phyloP scores from a whole-genome alignment of 345 rosid species.

The Acer campestre region DNA sequence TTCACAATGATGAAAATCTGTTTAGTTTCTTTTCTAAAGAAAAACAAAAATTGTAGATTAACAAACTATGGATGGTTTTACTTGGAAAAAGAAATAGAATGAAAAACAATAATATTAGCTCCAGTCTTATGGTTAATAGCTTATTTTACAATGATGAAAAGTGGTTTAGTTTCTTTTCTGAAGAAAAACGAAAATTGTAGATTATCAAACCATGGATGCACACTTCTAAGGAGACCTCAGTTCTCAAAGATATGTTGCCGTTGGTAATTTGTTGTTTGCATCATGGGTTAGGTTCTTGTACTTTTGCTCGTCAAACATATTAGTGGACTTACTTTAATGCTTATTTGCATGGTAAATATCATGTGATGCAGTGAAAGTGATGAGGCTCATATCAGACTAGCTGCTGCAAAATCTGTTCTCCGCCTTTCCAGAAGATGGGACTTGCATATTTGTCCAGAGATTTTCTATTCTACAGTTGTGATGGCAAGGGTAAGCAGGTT shows the following conservation, averaged over 20 bases:
- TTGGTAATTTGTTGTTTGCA: neutral
- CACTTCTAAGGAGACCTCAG: neutral
- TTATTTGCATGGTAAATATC: conserved; percentile 17
- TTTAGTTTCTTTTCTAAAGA: too few relatives aligned
- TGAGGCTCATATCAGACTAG: conserved; percentile 56
- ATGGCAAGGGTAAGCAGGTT: conserved; percentile 62
- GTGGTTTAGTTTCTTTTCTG: too few relatives aligned
- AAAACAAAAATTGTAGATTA: neutral
- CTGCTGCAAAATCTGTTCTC: conserved; percentile 88
- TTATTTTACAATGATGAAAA: neutral
- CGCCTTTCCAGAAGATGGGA: conserved; percentile 91
- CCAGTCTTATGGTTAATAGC: neutral
- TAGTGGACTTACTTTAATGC: conserved; percentile 6
- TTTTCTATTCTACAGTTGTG: conserved; percentile 60
- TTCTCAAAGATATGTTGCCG: neutral
- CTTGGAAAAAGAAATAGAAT: neutral
- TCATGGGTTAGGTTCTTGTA: neutral
- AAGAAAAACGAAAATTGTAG: neutral
- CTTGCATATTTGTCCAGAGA: conserved; percentile 72
- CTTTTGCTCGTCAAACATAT: neutral
- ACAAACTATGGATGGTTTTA: neutral
- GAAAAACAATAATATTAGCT: neutral
- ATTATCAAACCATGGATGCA: neutral
- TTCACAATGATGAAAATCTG: neutral
- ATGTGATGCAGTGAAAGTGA: conserved; percentile 54